phyloP scores from a whole-genome alignment of 306 rosid genomes.

The Vachellia pachyceras region DNA sequence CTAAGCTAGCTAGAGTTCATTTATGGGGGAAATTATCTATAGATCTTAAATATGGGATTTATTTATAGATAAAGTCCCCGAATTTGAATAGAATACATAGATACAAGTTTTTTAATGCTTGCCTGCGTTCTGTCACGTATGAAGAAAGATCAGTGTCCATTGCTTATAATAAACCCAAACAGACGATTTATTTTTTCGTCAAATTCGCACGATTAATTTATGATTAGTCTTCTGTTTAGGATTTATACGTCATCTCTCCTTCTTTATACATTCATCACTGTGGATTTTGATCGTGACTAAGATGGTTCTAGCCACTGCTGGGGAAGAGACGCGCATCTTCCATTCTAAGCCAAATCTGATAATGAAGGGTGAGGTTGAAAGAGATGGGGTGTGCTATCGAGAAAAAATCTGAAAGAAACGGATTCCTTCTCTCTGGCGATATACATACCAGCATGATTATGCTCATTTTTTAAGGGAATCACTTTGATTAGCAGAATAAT shows the following conservation, averaged over 20 bases:
- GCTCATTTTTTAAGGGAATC: conserved; percentile 20
- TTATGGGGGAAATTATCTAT: background rate
- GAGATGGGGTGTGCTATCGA: background rate
- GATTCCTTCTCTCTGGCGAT: background rate
- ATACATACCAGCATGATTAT: background rate
- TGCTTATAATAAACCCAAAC: too few relatives aligned
- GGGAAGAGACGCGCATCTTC: background rate
- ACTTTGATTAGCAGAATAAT: conserved; percentile 15
- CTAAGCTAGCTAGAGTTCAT: background rate
- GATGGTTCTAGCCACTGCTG: background rate
- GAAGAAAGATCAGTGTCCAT: too few relatives aligned
- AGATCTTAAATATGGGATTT: background rate
- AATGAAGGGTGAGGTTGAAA: background rate
- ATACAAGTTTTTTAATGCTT: too few relatives aligned
- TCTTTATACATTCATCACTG: background rate
- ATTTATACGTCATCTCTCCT: background rate
- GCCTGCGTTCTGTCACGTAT: too few relatives aligned
- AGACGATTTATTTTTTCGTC: too few relatives aligned
- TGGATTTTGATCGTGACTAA: background rate
- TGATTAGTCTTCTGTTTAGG: too few relatives aligned
- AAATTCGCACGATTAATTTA: too few relatives aligned
- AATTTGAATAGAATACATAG: too few relatives aligned
- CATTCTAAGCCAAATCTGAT: conserved; percentile 13
- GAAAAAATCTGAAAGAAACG: background rate
- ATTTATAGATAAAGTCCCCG: too few relatives aligned